These are phyloP conservation scores for Calonectria pseudoturangicola DNA, from an alignment of 2,329 filamentous ascomycete genomes.

Conservation along the genomic window DNA sequence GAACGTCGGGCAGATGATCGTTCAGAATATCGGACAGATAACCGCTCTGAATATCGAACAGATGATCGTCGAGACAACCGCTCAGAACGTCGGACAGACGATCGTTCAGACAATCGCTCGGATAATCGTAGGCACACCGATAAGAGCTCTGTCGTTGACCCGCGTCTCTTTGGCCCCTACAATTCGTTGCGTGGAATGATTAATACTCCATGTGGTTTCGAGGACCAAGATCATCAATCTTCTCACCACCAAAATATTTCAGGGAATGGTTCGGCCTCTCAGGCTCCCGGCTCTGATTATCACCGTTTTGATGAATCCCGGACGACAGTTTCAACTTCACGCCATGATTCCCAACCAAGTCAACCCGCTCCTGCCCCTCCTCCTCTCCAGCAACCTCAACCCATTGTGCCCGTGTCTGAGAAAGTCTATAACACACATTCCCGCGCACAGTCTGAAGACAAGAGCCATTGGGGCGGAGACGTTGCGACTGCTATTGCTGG, in stretches of 20 bases:
- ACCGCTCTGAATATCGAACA: background rate
- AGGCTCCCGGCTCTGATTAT: constrained; percentile 80
- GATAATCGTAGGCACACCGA: constrained; percentile 51
- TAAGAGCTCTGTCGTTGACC: constrained; percentile 74
- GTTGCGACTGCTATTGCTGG: constrained; percentile 70
- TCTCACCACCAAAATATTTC: constrained; percentile 52
- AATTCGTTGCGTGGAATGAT: constrained; percentile 77
- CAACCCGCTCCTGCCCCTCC: constrained; percentile 79
- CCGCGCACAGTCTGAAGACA: constrained; percentile 60
- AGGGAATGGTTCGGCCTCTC: constrained; percentile 68
- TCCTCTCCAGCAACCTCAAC: constrained; percentile 90
- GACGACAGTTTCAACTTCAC: constrained; percentile 67
- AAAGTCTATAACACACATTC: constrained; percentile 75
- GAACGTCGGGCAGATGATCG: background rate
- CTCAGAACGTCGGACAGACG: background rate
- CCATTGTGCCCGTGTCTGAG: constrained; percentile 82
- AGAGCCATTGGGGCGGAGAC: constrained; percentile 62
- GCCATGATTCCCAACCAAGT: constrained; percentile 62
- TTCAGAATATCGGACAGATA: constrained; percentile 32
- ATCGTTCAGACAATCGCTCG: constrained; percentile 15
- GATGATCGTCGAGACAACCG: background rate
- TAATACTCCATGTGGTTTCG: constrained; percentile 73
- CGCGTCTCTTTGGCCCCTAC: constrained; percentile 74
- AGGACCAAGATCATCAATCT: constrained; percentile 58
- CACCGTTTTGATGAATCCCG: constrained; percentile 75